Percentiles rank a stretch among this genome's conserved stretches.
Evolutionary conservation across 768 basidiomycete genomes (phyloP).

Genomic region (Boletus rubropictus): DNA sequence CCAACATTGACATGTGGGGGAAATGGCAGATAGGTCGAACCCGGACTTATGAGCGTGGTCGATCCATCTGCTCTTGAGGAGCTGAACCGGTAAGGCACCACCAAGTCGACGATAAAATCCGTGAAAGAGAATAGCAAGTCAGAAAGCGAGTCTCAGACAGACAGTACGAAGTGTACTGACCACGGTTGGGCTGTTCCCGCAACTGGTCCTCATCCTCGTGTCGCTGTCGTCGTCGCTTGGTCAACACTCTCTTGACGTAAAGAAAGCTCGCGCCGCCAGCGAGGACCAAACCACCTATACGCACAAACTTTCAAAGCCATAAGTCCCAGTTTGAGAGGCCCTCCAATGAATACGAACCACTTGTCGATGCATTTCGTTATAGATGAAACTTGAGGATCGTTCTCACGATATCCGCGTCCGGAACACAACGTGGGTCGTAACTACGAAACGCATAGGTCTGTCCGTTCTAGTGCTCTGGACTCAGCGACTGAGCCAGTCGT

Average conservation of each 20-base stretch:
- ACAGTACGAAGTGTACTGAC: background rate
- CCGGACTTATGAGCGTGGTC: slow-evolving; percentile 5
- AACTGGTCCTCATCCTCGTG: slow-evolving; percentile 16
- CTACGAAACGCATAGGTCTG: too few species aligned
- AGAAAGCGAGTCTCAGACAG: slow-evolving; percentile 3
- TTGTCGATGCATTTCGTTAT: slow-evolving; percentile 13
- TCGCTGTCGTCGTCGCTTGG: slow-evolving; percentile 21
- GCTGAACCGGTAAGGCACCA: background rate
- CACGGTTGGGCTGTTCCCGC: slow-evolving; percentile 6
- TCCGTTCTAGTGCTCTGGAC: too few species aligned
- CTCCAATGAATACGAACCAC: slow-evolving; percentile 10
- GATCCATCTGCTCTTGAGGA: slow-evolving; percentile 4
- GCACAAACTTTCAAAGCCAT: slow-evolving; percentile 13
- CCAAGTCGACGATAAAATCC: background rate
- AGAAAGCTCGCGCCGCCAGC: slow-evolving; percentile 27
- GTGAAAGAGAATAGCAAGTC: slow-evolving; percentile 1
- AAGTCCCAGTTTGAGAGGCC: background rate
- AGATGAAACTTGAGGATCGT: too few species aligned
- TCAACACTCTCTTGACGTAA: slow-evolving; percentile 28
- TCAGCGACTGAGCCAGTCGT: too few species aligned
- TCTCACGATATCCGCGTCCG: slow-evolving; percentile 9
- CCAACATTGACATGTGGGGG: background rate
- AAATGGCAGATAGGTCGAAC: background rate
- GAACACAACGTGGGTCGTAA: too few species aligned
- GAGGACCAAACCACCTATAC: slow-evolving; percentile 26